phyloP scores from a whole-genome alignment of 805 yeast species.

The Candida piceae region DNA sequence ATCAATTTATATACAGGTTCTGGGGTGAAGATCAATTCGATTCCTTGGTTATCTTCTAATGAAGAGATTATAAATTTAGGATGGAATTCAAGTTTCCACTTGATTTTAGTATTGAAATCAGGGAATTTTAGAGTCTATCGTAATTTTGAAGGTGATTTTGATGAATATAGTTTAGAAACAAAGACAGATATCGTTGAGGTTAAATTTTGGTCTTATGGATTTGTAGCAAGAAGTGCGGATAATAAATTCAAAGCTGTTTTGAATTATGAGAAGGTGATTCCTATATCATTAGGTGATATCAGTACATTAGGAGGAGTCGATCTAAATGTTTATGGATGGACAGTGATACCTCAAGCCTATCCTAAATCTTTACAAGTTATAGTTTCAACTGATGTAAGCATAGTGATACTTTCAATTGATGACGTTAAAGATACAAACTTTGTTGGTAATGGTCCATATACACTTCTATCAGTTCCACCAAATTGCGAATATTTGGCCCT shows the following conservation, averaged over 20 bases:
- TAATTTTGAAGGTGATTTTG: slow-evolving; percentile 65
- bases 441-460: slow-evolving; percentile 13
- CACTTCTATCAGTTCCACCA: slow-evolving; percentile 34
- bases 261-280: slow-evolving; percentile 31
- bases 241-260: slow-evolving; percentile 37
- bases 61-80: slow-evolving; percentile 51
- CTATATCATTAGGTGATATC: slow-evolving; percentile 25
- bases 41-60: slow-evolving; percentile 41
- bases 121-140: slow-evolving; percentile 54
- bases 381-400: slow-evolving; percentile 11
- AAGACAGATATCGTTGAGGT: slow-evolving; percentile 33
- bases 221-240: slow-evolving; percentile 39
- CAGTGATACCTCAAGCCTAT: slow-evolving; percentile 16
- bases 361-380: slow-evolving; percentile 12
- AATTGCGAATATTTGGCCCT: slow-evolving; percentile 52
- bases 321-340: slow-evolving; percentile 17
- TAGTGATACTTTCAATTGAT: slow-evolving; percentile 5
- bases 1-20: slow-evolving; percentile 32
- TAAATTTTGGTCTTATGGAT: slow-evolving; percentile 36
- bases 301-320: not conserved
- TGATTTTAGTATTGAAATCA: slow-evolving; percentile 49
- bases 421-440: slow-evolving; percentile 7
- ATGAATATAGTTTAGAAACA: slow-evolving; percentile 40
- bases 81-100: slow-evolving; percentile 48
- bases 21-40: slow-evolving; percentile 25